Base-by-base conservation (phyloP, 495 filamentous ascomycete genomes). In the Beverwykella pulmonaria region DNA sequence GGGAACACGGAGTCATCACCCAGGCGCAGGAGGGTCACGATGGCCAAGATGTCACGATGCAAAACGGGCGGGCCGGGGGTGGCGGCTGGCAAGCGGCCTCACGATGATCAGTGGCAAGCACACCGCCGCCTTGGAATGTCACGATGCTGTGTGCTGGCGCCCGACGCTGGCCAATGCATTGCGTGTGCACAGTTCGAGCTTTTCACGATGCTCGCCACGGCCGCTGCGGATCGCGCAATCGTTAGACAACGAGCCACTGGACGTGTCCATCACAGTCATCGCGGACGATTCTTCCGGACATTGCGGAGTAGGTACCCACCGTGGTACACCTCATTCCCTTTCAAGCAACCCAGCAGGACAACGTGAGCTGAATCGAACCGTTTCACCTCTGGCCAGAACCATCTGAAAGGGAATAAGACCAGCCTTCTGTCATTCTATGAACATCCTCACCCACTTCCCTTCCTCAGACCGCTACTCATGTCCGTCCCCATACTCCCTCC, bases 201-300 rank as follows among this genome's bases (percentile, higher is more conserved):
- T 44, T 46, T 59, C 62, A 65, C 62, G 53, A 65, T 65, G 44
- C 27, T 65, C 54, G 62, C 62, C 62, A 56, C 62, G 14, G 44
- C n/a, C 26, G 12, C 22, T 12, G 26, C 17, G 15, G 20, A 47
- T 47, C 27, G 39, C 25, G 41, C 23, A 17, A 49, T 22, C 20
- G 44, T 10, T 19, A 1, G 22, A n/a, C 39, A 10, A n/a, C 39
- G 9, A n/a, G 39, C 39, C 26, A 44, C 39, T 44, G 39, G 39
- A 44, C 15, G 9, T n/a, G 39, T 44, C 39, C 39, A 44, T 34
- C 12, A 14, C 39, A 2, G 39, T 44, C 39, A 44, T n/a, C 39
- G 39, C 39, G 6, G 39, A 44, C 39, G 39, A 10, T 44, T n/a
- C 6, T n/a, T 44, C 15, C 15, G 2, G 39, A 4, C 6, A 44